Percentiles rank a stretch among this genome's conserved stretches.
phyloP scores from a whole-genome alignment of 139 green algal species.

The Chlamydomonas urium region DNA sequence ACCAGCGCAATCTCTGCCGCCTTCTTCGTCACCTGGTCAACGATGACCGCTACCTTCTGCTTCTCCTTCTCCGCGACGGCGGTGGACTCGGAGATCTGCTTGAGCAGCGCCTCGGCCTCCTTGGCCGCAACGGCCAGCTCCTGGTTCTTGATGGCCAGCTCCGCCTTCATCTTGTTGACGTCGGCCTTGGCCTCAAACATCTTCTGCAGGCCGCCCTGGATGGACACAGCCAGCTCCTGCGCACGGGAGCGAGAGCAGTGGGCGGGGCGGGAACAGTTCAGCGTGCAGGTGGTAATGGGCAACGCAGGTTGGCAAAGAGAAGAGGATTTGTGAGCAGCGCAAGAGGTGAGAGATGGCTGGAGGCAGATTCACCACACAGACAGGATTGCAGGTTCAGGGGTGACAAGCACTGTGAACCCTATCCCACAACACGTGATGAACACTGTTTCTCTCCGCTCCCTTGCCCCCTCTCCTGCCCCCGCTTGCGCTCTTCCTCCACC shows the following conservation, averaged over 20 bases:
- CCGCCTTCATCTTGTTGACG: conserved; percentile 84
- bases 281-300: conserved; percentile 19
- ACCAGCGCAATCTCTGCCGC: conserved; percentile 55
- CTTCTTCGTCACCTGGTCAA: conserved; percentile 68
- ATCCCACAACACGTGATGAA: no score
- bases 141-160: conserved; percentile 90
- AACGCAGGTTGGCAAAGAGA: background rate
- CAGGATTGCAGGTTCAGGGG: no score
- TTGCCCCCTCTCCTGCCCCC: no score
- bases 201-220: conserved; percentile 82
- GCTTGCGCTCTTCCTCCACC: no score
- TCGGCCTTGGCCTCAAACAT: conserved; percentile 91
- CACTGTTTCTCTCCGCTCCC: no score
- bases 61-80: conserved; percentile 89
- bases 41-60: conserved; percentile 80
- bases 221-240: conserved; percentile 57
- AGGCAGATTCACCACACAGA: no score
- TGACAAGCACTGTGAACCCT: no score
- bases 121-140: conserved; percentile 77
- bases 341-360: no score
- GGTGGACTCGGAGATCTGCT: conserved; percentile 83
- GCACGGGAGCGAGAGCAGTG: no score
- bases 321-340: background rate
- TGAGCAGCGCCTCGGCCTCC: conserved; percentile 82
- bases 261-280: background rate